These are phyloP conservation scores for Aspergillus saccharolyticus DNA, from an alignment of 495 filamentous ascomycete species.

Conservation along the genomic window DNA sequence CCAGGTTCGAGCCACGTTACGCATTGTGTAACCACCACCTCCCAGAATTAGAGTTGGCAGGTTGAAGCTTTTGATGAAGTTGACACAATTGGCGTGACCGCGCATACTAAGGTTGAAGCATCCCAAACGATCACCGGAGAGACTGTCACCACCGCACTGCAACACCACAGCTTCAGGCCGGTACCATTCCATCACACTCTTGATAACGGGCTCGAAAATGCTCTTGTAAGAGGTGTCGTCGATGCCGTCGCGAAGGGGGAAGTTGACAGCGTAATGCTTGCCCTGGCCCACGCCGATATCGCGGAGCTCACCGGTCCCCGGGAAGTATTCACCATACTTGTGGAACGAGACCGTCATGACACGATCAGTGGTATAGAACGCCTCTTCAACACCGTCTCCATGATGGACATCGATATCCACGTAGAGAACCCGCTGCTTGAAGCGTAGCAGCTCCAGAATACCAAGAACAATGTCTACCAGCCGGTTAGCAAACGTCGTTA, in stretches of 20 bases:
- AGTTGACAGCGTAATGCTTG: conserved; percentile 95
- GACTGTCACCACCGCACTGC: conserved; percentile 92
- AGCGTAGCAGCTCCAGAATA: conserved; percentile 90
- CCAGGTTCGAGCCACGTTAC: conserved; percentile 96
- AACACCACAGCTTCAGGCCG: conserved; percentile 90
- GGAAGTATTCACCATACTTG: conserved; percentile 99
- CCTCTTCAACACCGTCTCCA: conserved; percentile 95
- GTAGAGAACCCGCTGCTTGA: conserved; percentile 90
- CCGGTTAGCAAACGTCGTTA: conserved; percentile 8
- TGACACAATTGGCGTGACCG: conserved; percentile 96
- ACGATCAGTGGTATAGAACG: conserved; percentile 94
- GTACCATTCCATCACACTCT: conserved; percentile 93
- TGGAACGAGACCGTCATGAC: conserved; percentile 99
- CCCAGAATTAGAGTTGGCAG: conserved; percentile 88
- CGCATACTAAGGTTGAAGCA: conserved; percentile 99
- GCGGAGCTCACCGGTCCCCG: conserved; percentile 90
- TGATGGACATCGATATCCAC: conserved; percentile 99
- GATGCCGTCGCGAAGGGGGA: conserved; percentile 93
- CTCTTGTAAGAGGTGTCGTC: conserved; percentile 87
- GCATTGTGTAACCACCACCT: conserved; percentile 97
- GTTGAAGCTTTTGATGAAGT: conserved; percentile 88
- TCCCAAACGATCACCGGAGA: conserved; percentile 90
- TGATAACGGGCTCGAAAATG: conserved; percentile 93
- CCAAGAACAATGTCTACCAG: conserved; percentile 85
- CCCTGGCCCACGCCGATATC: conserved; percentile 91